Evolutionary conservation across 257 asterid species (phyloP), one percentile per base, ranked within the genome.

Genomic region (Solanum microdontum): DNA sequence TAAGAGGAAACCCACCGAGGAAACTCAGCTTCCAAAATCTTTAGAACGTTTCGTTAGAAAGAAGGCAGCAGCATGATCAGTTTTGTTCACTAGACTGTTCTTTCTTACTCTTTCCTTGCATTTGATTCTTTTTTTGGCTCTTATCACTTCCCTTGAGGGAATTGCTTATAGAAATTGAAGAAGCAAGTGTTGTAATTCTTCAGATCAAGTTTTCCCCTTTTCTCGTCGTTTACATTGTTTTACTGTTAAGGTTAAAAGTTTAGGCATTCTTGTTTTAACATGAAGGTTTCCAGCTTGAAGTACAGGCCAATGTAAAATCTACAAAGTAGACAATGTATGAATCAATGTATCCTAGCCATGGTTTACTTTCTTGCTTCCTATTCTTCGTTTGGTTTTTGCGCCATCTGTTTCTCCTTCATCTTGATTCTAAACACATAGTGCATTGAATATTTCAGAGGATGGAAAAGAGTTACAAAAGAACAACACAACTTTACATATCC

Each of bases 1-100:
- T 93, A 94, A 94, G 92, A 95, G 94, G 93, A 93, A 87, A 86
- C 28, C 7, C 1, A 91, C 91, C 23, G 98, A 90, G 87, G 94
- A 93, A 82, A 87, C 26, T 87, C 91, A 89, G 39, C 87, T 94
- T 45, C 98, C 98, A 1, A 93, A 82, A 90, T 93, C 99, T 39
- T 91, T 95, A 64, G 94, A 92, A 89, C 89, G 98, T 74, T 95
- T 95, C 40, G 91, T 94, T 70, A 88, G 90, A 75, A 97, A 93
- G 93, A 91, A 84, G 33, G 86, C 91, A 15, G 55, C 89, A 12
- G 48, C 88, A 17, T 94, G 89, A 92, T 84, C 36, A 32, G 30
- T 36, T 14, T 13, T 15, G 34, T 40, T 58, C 21, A 7, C 84
- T n/a, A 1, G 4, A n/a, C 60, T n/a, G 19, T 6, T 39, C 83